Percentiles rank a stretch among this genome's conserved stretches.
phyloP scores from a whole-genome alignment of 805 yeast species.

The Pichia occidentalis region DNA sequence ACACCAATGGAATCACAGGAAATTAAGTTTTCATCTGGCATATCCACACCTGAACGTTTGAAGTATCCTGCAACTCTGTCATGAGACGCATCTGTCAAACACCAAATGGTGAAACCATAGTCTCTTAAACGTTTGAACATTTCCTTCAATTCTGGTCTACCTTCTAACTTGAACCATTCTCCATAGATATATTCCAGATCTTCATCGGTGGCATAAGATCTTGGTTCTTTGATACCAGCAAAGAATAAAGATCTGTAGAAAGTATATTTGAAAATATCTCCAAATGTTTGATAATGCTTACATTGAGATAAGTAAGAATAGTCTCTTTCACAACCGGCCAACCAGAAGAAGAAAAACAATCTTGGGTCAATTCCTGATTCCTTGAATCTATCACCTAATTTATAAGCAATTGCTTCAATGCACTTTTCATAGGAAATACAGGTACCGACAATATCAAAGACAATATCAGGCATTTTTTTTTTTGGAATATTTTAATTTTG shows the following conservation, averaged over 20 bases:
- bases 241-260: conserved; percentile 25
- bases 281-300: conserved; percentile 24
- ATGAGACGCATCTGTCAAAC: conserved; percentile 27
- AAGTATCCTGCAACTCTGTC: conserved; percentile 27
- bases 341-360: conserved; percentile 14
- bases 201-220: conserved; percentile 23
- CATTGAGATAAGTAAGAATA: conserved; percentile 25
- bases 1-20: conserved; percentile 28
- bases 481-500: no score
- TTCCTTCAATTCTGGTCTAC: conserved; percentile 25
- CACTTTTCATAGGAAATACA: conserved; percentile 24
- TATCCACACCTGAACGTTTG: conserved; percentile 22
- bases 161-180: conserved; percentile 24
- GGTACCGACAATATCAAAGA: conserved; percentile 28
- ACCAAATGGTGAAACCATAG: conserved; percentile 28
- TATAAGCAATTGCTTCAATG: conserved; percentile 20
- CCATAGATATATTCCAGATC: conserved; percentile 22
- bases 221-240: conserved; percentile 27
- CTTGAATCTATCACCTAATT: conserved; percentile 22
- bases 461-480: conserved; percentile 27
- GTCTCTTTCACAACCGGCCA: conserved; percentile 72
- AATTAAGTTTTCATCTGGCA: conserved; percentile 25
- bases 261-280: conserved; percentile 23
- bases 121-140: conserved; percentile 26
- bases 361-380: conserved; percentile 19